Evolutionary conservation across 2,329 filamentous ascomycete genomes (phyloP).

Genomic region (Allantophomopsis lycopodina): DNA sequence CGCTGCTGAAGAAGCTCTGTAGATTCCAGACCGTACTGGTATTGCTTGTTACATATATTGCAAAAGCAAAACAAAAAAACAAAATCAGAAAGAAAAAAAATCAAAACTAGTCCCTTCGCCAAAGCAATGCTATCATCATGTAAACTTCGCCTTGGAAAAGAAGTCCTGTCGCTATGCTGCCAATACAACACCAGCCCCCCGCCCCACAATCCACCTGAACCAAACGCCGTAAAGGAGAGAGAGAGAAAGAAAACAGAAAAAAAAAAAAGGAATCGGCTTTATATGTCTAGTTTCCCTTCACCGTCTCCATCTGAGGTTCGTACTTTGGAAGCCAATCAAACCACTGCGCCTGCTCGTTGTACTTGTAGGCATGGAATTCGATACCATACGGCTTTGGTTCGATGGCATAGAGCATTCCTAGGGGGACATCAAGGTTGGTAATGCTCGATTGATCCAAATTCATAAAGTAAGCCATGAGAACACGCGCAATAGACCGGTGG

Average conservation of each 20-base stretch:
- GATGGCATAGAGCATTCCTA: conserved; percentile 88
- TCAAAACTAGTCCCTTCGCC: no score
- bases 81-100: no score
- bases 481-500: conserved; percentile 82
- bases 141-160: no score
- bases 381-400: conserved; percentile 97
- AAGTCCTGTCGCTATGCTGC: no score
- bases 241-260: no score
- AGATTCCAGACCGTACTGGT: no score
- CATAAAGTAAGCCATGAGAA: conserved; percentile 93
- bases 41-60: no score
- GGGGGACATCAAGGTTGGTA: conserved; percentile 82
- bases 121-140: no score
- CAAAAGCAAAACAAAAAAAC: no score
- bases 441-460: conserved; percentile 84
- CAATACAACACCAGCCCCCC: neutral
- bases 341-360: conserved; percentile 63
- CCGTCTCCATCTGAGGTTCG: conserved; percentile 45
- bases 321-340: conserved; percentile 84
- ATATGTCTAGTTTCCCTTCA: conserved; percentile 11
- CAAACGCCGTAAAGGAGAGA: neutral
- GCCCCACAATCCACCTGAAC: neutral
- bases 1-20: no score
- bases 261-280: no score
- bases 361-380: conserved; percentile 90